phyloP scores from a whole-genome alignment of 169 alveolate genomes.

The Eimeria praecox region DNA sequence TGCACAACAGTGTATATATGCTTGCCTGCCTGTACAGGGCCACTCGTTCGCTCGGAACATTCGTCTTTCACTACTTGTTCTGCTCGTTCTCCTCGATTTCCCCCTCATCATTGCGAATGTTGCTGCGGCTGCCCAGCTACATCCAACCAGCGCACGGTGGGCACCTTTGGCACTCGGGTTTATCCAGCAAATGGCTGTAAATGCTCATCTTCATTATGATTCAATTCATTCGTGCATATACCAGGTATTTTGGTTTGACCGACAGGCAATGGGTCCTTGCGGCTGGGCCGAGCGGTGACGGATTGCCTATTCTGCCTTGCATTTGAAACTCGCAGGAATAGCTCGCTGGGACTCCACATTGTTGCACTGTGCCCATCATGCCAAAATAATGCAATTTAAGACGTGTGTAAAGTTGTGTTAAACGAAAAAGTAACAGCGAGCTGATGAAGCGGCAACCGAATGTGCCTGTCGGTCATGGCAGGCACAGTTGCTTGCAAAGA shows the following conservation, averaged over 20 bases:
- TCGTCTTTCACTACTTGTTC: neutral
- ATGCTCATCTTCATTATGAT: neutral
- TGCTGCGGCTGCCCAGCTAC: neutral
- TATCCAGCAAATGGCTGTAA: neutral
- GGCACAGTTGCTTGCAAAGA: no score
- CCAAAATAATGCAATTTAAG: no score
- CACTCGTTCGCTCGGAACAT: neutral
- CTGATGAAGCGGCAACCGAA: no score
- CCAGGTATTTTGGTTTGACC: neutral
- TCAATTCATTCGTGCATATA: neutral
- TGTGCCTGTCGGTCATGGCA: no score
- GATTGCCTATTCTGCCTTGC: no score
- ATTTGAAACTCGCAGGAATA: no score
- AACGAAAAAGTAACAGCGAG: no score
- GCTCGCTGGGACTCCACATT: no score
- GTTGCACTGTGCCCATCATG: no score
- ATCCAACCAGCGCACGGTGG: neutral
- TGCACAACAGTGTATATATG: neutral
- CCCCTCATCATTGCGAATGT: neutral
- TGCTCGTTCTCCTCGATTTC: neutral
- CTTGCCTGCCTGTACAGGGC: neutral
- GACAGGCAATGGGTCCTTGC: no score
- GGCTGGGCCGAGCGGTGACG: no score
- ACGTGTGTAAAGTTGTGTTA: no score
- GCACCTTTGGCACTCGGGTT: neutral